Conservation (phyloP, 2,329 filamentous ascomycete species). For the Aspergillus transmontanensis region DNA sequence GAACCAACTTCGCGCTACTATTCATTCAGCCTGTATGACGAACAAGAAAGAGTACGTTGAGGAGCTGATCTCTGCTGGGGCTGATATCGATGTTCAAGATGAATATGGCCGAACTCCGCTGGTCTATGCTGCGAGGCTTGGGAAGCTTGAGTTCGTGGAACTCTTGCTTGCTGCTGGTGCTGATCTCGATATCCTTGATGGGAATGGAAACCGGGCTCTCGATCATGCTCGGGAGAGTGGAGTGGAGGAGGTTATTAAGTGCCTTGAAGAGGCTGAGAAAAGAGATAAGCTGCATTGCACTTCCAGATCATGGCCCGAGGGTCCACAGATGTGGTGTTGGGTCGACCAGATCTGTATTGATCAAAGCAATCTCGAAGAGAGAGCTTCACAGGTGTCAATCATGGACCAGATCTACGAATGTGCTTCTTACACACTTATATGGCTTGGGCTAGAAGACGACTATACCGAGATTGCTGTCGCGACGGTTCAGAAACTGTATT, state of each 20-base stretch:
- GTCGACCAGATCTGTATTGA: constrained; percentile 11
- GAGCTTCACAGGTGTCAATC: constrained; percentile 3
- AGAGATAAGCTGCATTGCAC: background rate
- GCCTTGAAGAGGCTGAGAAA: constrained; percentile 1
- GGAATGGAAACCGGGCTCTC: background rate
- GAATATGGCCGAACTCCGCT: constrained; percentile 2
- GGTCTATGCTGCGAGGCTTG: background rate
- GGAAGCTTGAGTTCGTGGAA: constrained; percentile 1
- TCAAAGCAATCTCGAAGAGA: constrained; percentile 3
- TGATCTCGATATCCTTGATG: background rate
- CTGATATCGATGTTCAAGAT: constrained; percentile 5
- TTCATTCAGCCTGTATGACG: constrained; percentile 3
- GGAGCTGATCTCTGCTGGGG: background rate
- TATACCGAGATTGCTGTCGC: background rate
- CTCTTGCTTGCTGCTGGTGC: constrained; percentile 6
- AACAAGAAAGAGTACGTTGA: background rate
- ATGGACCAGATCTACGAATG: constrained; percentile 9
- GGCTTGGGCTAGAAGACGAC: constrained; percentile 1
- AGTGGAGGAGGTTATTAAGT: background rate
- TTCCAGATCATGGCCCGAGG: background rate
- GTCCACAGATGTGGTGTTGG: constrained; percentile 10
- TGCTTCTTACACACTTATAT: constrained; percentile 1
- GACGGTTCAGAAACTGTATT: background rate
- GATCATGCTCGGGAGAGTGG: background rate
- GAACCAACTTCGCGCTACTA: background rate